A percentile compares a stretch with the other conserved stretches of the same genome.
These are phyloP conservation scores for Chenopodium formosanum DNA, from an alignment of 148 eudicot species.

Conservation along the genomic window DNA sequence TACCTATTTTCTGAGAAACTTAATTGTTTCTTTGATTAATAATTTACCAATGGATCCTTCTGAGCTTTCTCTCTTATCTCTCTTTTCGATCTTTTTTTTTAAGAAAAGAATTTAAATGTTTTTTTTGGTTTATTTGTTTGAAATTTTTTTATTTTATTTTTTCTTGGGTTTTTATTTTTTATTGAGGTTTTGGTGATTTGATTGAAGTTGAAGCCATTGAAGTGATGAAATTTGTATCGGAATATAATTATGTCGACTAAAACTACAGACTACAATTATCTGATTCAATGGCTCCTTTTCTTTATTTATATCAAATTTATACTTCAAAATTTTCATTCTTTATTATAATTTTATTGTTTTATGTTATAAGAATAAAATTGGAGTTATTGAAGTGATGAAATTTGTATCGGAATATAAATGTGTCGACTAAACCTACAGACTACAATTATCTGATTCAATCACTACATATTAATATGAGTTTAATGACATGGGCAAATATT, in stretches of 20 bases:
- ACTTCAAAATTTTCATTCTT: neutral
- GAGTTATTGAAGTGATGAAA: slow-evolving; percentile 24
- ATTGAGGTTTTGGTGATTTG: neutral
- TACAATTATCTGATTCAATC: slow-evolving; percentile 31
- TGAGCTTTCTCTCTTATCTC: slow-evolving; percentile 19
- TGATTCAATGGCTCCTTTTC: slow-evolving; percentile 19
- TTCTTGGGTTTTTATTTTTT: no score
- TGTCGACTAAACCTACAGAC: slow-evolving; percentile 32
- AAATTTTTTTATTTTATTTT: no score
- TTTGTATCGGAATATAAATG: slow-evolving; percentile 17
- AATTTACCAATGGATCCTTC: slow-evolving; percentile 35
- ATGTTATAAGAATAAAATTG: neutral
- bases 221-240: slow-evolving; percentile 26
- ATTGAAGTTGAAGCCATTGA: slow-evolving; percentile 1
- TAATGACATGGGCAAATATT: no score
- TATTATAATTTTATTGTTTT: no score
- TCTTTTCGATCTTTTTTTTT: neutral
- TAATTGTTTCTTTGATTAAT: slow-evolving; percentile 24
- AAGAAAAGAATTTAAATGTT: no score
- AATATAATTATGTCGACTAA: slow-evolving; percentile 24
- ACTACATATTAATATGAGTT: no score
- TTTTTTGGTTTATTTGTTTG: no score
- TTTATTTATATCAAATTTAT: neutral
- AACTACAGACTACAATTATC: slow-evolving; percentile 37
- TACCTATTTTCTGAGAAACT: slow-evolving; percentile 30